A percentile compares a stretch with the other conserved stretches of the same genome.
These are phyloP conservation scores for Neofusicoccum sp. DNA, from an alignment of 2,329 filamentous ascomycete species.

Conservation along the genomic window DNA sequence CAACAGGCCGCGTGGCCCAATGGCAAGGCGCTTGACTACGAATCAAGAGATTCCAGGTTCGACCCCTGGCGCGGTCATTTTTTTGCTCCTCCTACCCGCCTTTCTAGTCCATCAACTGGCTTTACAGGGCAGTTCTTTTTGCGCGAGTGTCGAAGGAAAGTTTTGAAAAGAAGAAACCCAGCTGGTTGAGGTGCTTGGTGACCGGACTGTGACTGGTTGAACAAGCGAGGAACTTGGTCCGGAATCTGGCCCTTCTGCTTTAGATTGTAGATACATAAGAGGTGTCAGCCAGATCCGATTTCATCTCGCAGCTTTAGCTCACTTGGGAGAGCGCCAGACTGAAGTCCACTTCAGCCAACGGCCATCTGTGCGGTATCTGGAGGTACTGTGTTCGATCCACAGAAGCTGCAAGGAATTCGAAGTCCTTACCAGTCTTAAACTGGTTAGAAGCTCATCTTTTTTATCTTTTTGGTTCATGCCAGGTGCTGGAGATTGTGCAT, in stretches of 20 bases:
- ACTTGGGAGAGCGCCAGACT: conserved; percentile 39
- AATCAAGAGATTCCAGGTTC: conserved; percentile 44
- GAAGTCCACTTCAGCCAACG: conserved; percentile 31
- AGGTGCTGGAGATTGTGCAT: too few species aligned
- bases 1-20: conserved; percentile 45
- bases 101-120: not conserved
- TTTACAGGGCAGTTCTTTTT: too few species aligned
- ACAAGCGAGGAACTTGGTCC: not conserved
- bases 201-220: not conserved
- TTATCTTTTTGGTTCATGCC: not conserved
- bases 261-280: too few species aligned
- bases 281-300: accelerated
- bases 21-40: conserved; percentile 60
- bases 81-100: not conserved
- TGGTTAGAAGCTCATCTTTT: not conserved
- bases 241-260: too few species aligned
- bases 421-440: not conserved
- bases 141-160: too few species aligned
- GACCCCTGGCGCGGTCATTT: conserved; percentile 19
- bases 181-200: not conserved
- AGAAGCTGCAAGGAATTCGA: conserved; percentile 29
- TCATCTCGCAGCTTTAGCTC: conserved; percentile 33
- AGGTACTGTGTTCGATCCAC: conserved; percentile 40
- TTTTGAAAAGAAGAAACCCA: too few species aligned
- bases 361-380: conserved; percentile 34